These are phyloP conservation scores for Trichoderma atrobrunneum DNA, from an alignment of 2,329 filamentous ascomycete genomes.

Conservation along the genomic window DNA sequence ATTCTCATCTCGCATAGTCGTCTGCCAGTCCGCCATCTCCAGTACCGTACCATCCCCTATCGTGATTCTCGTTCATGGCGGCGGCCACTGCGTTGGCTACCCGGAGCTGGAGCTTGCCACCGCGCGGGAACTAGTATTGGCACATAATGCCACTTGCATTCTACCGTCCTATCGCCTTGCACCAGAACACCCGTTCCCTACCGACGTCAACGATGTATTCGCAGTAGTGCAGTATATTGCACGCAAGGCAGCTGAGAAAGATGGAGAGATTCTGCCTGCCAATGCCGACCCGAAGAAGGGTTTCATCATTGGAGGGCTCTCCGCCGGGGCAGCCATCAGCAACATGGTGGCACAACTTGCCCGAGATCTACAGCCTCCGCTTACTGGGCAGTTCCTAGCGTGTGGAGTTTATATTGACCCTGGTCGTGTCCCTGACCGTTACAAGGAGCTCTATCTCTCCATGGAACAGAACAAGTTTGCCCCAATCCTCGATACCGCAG, in stretches of 20 bases:
- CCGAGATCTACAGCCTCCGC: background rate
- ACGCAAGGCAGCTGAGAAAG: background rate
- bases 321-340: background rate
- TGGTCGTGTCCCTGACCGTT: background rate
- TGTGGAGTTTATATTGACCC: background rate
- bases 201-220: background rate
- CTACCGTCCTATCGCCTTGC: background rate
- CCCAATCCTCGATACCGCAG: background rate
- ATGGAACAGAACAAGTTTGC: background rate
- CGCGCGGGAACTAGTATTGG: background rate
- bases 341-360: background rate
- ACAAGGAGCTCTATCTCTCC: background rate
- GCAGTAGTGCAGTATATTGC: background rate
- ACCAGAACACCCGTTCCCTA: background rate
- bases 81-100: background rate
- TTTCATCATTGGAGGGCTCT: background rate
- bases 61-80: background rate
- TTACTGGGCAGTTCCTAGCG: background rate
- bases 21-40: background rate
- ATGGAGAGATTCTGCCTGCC: background rate
- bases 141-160: background rate
- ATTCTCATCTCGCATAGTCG: background rate
- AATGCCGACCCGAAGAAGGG: background rate
- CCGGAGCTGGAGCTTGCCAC: background rate
- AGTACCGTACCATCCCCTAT: background rate